These are phyloP conservation scores for Xerocomus nothofagi DNA, from an alignment of 1,284 basidiomycete species.

Conservation along the genomic window DNA sequence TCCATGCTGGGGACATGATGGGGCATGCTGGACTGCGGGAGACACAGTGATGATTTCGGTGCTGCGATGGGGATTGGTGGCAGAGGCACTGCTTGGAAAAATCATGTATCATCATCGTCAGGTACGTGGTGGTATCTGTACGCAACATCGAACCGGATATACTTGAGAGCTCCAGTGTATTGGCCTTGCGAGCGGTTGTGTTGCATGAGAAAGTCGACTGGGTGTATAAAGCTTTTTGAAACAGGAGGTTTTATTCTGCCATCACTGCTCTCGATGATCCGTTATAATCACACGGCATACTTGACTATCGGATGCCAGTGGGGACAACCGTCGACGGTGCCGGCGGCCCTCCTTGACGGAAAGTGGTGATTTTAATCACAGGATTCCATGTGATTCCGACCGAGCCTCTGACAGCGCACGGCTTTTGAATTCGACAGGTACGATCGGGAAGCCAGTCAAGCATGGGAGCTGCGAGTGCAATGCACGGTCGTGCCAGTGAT, in stretches of 20 bases:
- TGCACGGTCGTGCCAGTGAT: too few relatives aligned
- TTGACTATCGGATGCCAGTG: constrained; percentile 49
- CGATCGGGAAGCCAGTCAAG: too few relatives aligned
- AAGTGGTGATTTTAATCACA: constrained; percentile 25
- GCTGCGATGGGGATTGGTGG: too few relatives aligned
- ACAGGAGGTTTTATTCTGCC: not conserved
- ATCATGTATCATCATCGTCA: too few relatives aligned
- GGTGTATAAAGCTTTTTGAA: not conserved
- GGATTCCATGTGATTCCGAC: constrained; percentile 9
- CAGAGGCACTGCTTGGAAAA: too few relatives aligned
- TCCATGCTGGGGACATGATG: too few relatives aligned
- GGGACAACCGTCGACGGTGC: constrained; percentile 57
- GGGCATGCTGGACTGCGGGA: too few relatives aligned
- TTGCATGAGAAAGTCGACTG: not conserved
- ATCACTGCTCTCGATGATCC: not conserved
- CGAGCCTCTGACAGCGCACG: not conserved
- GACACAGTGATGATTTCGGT: too few relatives aligned
- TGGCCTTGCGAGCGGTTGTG: too few relatives aligned
- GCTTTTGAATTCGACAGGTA: not conserved
- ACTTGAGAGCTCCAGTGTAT: too few relatives aligned
- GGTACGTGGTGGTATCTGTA: too few relatives aligned
- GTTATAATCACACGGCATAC: constrained; percentile 52
- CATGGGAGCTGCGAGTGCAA: not conserved
- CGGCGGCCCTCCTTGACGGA: constrained; percentile 41
- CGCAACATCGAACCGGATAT: too few relatives aligned